A percentile compares a stretch with the other conserved stretches of the same genome.
These are phyloP conservation scores for Calonectria pseudoreteaudii DNA, from an alignment of 2,329 filamentous ascomycete genomes.

Conservation along the genomic window DNA sequence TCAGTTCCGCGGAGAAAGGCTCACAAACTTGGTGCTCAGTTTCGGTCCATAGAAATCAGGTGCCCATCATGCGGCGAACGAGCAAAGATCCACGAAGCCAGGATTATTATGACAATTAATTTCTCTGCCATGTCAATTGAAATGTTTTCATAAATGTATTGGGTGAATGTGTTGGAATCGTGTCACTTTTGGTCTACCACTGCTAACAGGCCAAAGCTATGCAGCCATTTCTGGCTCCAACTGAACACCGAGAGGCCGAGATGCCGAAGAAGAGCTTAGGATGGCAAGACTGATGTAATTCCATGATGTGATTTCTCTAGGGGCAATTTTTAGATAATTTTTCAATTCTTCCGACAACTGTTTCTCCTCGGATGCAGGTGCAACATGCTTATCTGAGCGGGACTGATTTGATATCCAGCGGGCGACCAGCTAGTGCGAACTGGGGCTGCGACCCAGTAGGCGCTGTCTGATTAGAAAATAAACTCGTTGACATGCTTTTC, in stretches of 20 bases:
- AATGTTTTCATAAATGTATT: not conserved
- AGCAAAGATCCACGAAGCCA: conserved; percentile 26
- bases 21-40: conserved; percentile 24
- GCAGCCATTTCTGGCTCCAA: too few species aligned
- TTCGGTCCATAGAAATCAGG: conserved; percentile 25
- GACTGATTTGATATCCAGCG: conserved; percentile 13
- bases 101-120: conserved; percentile 22
- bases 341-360: not conserved
- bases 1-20: conserved; percentile 40
- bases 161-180: not conserved
- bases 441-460: not conserved
- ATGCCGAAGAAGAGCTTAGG: not conserved
- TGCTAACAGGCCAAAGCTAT: not conserved
- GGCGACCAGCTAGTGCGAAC: not conserved
- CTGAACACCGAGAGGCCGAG: not conserved
- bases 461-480: not conserved
- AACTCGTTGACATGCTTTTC: not conserved
- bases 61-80: conserved; percentile 38
- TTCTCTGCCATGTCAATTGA: not conserved
- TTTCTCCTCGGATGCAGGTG: conserved; percentile 23
- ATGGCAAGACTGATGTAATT: not conserved
- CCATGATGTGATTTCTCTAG: not conserved
- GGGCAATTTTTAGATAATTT: not conserved
- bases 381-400: conserved; percentile 5
- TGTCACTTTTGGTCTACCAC: not conserved